These are phyloP conservation scores for Fusarium sp. DNA, from an alignment of 2,329 filamentous ascomycete species.

Conservation along the genomic window DNA sequence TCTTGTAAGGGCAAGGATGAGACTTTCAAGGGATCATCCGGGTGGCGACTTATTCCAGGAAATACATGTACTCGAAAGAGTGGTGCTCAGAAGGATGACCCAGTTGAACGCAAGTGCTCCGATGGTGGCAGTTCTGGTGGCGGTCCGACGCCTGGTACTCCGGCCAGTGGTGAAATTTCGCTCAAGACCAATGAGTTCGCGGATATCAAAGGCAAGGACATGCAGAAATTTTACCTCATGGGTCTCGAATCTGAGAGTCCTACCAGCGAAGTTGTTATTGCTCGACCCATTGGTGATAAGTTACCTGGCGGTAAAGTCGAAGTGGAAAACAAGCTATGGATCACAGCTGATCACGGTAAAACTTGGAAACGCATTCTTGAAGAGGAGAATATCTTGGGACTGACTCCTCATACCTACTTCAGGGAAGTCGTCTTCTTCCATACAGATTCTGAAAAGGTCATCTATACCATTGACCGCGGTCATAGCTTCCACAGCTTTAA, in stretches of 20 bases:
- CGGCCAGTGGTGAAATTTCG: slow-evolving; percentile 73
- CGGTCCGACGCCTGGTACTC: slow-evolving; percentile 54
- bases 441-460: slow-evolving; percentile 70
- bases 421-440: slow-evolving; percentile 90
- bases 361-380: slow-evolving; percentile 78
- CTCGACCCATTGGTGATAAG: slow-evolving; percentile 55
- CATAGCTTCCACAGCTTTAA: slow-evolving; percentile 78
- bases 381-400: slow-evolving; percentile 72
- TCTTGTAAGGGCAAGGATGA: slow-evolving; percentile 75
- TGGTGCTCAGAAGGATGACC: slow-evolving; percentile 73
- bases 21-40: slow-evolving; percentile 85
- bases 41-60: slow-evolving; percentile 90
- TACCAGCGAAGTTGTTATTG: slow-evolving; percentile 77
- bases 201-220: slow-evolving; percentile 60
- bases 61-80: slow-evolving; percentile 72
- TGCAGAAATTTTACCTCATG: slow-evolving; percentile 80
- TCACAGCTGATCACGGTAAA: slow-evolving; percentile 89
- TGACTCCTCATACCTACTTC: slow-evolving; percentile 82
- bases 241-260: slow-evolving; percentile 70
- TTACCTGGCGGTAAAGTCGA: slow-evolving; percentile 43
- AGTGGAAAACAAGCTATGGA: slow-evolving; percentile 68
- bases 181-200: slow-evolving; percentile 68
- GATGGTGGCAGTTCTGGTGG: slow-evolving; percentile 58
- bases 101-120: slow-evolving; percentile 79
- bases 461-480: slow-evolving; percentile 85